Evolutionary conservation across 2,329 filamentous ascomycete genomes (phyloP), one percentile per base, ranked within the genome.

Genomic region (Aspergillus floridensis): DNA sequence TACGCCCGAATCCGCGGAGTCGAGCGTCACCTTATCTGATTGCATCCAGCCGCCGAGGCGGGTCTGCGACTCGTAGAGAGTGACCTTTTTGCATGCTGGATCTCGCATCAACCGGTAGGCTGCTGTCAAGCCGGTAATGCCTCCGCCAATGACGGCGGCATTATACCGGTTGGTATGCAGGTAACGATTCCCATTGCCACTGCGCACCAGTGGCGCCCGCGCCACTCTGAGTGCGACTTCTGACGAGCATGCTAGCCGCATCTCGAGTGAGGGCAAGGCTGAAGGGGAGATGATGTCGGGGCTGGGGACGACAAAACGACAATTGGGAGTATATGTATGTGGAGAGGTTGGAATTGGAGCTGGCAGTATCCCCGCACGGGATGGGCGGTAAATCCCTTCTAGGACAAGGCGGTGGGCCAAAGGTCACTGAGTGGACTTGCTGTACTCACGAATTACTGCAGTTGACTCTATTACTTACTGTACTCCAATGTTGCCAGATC

Each of bases 11-110:
- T 35, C 14, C 14, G 14, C 16, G 16, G 14, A n/a, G 6, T 44
- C 38, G 4, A 81, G 76, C 1, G 84, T 74, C 12, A 90, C 80
- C 53, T 77, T 78, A 65, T 88, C 83, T 1, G 89, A 92, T 63
- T 86, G 79, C 46, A 98, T 80, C 93, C 93, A 98, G 49, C 95
- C 95, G 48, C 95, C 95, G 0, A 93, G 74, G 21, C 86, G 82
- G 22, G 84, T 72, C 29, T 81, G 83, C 21, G 84, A 83, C 74
- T 99, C 95, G 74, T 92, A 96, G 10, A 99, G 72, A 0, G 90
- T 95, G 68, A 99, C 87, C 54, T 86, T 86, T 35, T 86, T 82
- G 58, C 83, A 80, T 4, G 88, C 86, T n/a, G 90, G 82, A 68
- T 87, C 80, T 65, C 85, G 85, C 12, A 87, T 81, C 49, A 96